Evolutionary conservation across 1,284 basidiomycete species (phyloP).

Genomic region (Blastosporella zonata): DNA sequence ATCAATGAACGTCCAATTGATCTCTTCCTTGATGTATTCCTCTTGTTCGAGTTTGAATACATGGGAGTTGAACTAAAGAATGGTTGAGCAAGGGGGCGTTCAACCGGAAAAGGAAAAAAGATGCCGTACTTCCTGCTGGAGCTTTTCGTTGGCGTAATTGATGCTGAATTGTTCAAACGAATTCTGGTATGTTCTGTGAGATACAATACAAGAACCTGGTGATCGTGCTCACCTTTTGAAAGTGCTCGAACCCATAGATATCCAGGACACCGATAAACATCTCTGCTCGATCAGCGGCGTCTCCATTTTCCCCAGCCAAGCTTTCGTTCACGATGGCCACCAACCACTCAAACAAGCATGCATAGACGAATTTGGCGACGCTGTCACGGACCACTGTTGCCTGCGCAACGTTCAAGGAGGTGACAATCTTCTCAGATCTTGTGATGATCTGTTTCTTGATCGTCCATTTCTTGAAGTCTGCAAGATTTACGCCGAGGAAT

Average conservation of each 20-base stretch:
- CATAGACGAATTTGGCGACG: slow-evolving; percentile 98
- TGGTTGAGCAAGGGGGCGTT: slow-evolving; percentile 7
- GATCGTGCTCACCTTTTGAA: slow-evolving; percentile 70
- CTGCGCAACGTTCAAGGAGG: slow-evolving; percentile 81
- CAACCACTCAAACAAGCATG: slow-evolving; percentile 98
- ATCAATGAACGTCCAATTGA: slow-evolving; percentile 99
- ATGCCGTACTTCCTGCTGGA: slow-evolving; percentile 86
- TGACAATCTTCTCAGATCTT: slow-evolving; percentile 93
- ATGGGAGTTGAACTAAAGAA: slow-evolving; percentile 87
- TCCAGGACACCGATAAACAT: slow-evolving; percentile 99
- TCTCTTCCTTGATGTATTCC: slow-evolving; percentile 97
- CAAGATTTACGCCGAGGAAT: slow-evolving; percentile 86
- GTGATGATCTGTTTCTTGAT: slow-evolving; percentile 97
- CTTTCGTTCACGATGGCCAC: slow-evolving; percentile 97
- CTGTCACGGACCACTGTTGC: slow-evolving; percentile 96
- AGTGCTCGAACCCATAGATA: slow-evolving; percentile 96
- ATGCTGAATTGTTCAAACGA: slow-evolving; percentile 99
- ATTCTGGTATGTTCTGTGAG: slow-evolving; percentile 53
- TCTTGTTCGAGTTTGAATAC: slow-evolving; percentile 99
- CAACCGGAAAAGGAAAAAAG: slow-evolving; percentile 33
- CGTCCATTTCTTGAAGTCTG: slow-evolving; percentile 99
- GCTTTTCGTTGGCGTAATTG: slow-evolving; percentile 99
- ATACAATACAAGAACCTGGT: slow-evolving; percentile 5
- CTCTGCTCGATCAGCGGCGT: slow-evolving; percentile 82
- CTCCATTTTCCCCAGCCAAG: slow-evolving; percentile 86